These are phyloP conservation scores for Monosporascus sp. DNA, from an alignment of 2,329 filamentous ascomycete species.

Conservation along the genomic window DNA sequence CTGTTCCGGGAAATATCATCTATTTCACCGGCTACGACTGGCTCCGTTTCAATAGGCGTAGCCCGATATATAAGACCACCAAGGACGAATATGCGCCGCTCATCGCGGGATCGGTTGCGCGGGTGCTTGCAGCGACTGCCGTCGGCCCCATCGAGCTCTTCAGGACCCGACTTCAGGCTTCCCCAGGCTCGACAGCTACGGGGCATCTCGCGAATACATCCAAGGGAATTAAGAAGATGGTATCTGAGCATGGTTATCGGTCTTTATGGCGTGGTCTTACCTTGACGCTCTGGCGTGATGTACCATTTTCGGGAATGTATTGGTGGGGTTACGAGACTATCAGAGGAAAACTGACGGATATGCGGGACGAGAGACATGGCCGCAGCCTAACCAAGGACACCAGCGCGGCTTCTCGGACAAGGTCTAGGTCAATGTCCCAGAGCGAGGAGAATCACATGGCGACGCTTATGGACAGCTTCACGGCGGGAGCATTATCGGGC, in stretches of 20 bases:
- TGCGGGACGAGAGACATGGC: constrained; percentile 50
- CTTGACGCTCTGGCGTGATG: constrained; percentile 91
- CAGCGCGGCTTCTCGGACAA: constrained; percentile 26
- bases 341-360: constrained; percentile 63
- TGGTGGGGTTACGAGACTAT: constrained; percentile 97
- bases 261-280: constrained; percentile 88
- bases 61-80: constrained; percentile 60
- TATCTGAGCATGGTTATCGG: constrained; percentile 66
- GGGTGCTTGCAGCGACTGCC: constrained; percentile 72
- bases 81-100: constrained; percentile 73
- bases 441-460: constrained; percentile 65
- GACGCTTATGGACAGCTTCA: constrained; percentile 84
- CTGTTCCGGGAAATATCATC: constrained; percentile 91
- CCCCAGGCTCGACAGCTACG: constrained; percentile 49
- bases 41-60: constrained; percentile 68
- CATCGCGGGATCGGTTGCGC: constrained; percentile 70
- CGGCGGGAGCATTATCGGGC: constrained; percentile 78
- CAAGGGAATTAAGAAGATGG: constrained; percentile 71
- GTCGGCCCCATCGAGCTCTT: constrained; percentile 94
- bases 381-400: constrained; percentile 33
- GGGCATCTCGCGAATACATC: constrained; percentile 77
- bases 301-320: constrained; percentile 94
- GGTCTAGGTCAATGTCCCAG: constrained; percentile 49
- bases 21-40: constrained; percentile 99
- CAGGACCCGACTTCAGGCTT: constrained; percentile 84